Percentiles rank a stretch among this genome's conserved stretches.
phyloP scores from a whole-genome alignment of 257 asterid species.

The Jaltomata sinuosa region DNA sequence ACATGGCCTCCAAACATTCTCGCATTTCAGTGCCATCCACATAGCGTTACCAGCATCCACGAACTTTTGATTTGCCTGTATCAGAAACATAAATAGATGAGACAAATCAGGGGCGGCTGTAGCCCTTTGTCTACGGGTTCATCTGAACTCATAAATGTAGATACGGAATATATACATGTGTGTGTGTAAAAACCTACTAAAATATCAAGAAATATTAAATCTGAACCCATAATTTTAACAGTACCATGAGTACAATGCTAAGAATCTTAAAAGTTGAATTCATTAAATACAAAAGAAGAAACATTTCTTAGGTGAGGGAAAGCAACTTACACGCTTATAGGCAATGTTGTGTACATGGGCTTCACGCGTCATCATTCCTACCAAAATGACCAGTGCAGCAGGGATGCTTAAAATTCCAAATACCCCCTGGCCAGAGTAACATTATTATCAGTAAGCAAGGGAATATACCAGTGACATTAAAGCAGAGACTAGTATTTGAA shows the following conservation, averaged over 20 bases:
- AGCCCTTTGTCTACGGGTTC: not conserved
- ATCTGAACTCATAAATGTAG: not conserved
- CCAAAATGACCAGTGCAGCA: constrained; percentile 40
- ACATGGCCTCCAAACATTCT: constrained; percentile 65
- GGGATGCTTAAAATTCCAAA: constrained; percentile 59
- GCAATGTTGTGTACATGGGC: constrained; percentile 10
- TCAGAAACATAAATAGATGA: not conserved
- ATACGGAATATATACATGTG: not conserved
- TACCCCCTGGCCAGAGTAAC: constrained; percentile 31
- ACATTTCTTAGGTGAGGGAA: not conserved
- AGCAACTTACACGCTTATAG: not conserved
- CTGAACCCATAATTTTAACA: not conserved
- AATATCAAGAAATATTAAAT: not conserved
- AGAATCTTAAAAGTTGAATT: not conserved
- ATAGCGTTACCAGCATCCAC: constrained; percentile 37
- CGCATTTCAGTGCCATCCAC: constrained; percentile 40
- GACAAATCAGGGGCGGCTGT: not conserved
- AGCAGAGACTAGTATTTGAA: not conserved
- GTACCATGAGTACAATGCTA: not conserved
- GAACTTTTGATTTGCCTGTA: constrained; percentile 33
- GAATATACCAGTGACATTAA: not conserved
- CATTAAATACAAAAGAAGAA: not conserved
- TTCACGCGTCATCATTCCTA: constrained; percentile 45
- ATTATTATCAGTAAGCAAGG: not conserved
- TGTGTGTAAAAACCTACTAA: not conserved